phyloP scores from a whole-genome alignment of 257 asterid genomes.

The Phtheirospermum japonicum region DNA sequence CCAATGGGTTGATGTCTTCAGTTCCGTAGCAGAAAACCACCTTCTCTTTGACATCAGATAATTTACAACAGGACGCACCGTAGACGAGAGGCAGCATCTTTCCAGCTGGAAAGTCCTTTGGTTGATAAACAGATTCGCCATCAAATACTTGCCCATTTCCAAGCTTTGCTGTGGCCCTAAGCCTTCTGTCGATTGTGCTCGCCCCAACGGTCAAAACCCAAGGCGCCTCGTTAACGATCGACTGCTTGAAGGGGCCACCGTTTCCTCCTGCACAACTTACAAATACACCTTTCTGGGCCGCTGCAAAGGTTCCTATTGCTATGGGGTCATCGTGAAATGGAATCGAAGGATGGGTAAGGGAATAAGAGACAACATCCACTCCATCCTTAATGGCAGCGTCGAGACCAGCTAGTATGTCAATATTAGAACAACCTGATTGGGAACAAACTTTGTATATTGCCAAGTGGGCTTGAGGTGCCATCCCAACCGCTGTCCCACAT shows the following conservation, averaged over 20 bases:
- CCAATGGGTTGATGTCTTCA: not conserved
- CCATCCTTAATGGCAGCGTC: conserved; percentile 37
- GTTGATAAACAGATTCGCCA: conserved; percentile 29
- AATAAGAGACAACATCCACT: conserved; percentile 33
- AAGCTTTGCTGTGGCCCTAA: conserved; percentile 20
- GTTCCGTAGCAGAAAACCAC: conserved; percentile 28
- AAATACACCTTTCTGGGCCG: conserved; percentile 28
- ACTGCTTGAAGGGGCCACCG: conserved; percentile 17
- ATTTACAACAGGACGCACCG: conserved; percentile 14
- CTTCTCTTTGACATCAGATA: conserved; percentile 25
- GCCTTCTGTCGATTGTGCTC: conserved; percentile 31
- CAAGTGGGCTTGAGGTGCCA: conserved; percentile 33
- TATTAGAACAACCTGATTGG: conserved; percentile 18
- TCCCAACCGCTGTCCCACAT: conserved; percentile 37
- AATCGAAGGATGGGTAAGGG: conserved; percentile 14
- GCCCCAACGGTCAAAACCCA: conserved; percentile 37
- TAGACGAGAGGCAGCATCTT: conserved; percentile 27
- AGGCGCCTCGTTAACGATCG: conserved; percentile 27
- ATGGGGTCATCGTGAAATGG: conserved; percentile 19
- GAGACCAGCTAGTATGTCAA: conserved; percentile 28
- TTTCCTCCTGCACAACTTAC: conserved; percentile 37
- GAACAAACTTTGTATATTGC: too few relatives aligned
- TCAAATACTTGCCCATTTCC: conserved; percentile 21
- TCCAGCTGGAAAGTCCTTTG: too few relatives aligned
- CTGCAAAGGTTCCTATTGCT: conserved; percentile 30